Percentiles rank a stretch among this genome's conserved stretches.
phyloP scores from a whole-genome alignment of 306 rosid species.

The Elaeagnus macrophylla region DNA sequence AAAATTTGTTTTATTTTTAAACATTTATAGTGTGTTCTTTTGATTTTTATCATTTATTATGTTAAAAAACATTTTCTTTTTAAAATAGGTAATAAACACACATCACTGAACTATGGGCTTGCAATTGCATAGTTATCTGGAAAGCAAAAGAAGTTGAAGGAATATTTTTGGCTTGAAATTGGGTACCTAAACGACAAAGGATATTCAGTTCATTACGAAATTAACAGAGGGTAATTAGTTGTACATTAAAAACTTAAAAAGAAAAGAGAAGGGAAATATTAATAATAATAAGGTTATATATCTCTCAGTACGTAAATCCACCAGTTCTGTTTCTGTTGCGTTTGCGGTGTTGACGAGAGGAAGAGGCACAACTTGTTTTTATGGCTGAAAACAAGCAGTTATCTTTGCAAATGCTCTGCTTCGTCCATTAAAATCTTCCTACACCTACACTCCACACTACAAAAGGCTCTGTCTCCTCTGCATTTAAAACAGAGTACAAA shows the following conservation, averaged over 20 bases:
- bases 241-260: not conserved
- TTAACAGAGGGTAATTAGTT: conserved; percentile 29
- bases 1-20: no score
- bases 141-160: conserved; percentile 19
- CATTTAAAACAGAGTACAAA: conserved; percentile 1
- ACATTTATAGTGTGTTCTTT: no score
- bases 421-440: conserved; percentile 83
- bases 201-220: conserved; percentile 27
- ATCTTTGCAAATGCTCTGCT: conserved; percentile 41
- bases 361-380: conserved; percentile 33
- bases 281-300: conserved; percentile 7
- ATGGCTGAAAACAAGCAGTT: conserved; percentile 43
- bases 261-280: not conserved
- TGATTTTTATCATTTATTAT: no score
- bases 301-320: conserved; percentile 31
- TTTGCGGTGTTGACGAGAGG: conserved; percentile 31
- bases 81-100: no score
- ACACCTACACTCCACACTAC: conserved; percentile 91
- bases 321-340: conserved; percentile 33
- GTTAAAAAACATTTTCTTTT: no score
- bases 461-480: conserved; percentile 86
- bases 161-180: conserved; percentile 46
- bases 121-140: conserved; percentile 1
- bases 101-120: conserved; percentile 13
- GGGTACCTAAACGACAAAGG: conserved; percentile 45